phyloP scores from a whole-genome alignment of 208 protist species.

The Leishmania turanica region DNA sequence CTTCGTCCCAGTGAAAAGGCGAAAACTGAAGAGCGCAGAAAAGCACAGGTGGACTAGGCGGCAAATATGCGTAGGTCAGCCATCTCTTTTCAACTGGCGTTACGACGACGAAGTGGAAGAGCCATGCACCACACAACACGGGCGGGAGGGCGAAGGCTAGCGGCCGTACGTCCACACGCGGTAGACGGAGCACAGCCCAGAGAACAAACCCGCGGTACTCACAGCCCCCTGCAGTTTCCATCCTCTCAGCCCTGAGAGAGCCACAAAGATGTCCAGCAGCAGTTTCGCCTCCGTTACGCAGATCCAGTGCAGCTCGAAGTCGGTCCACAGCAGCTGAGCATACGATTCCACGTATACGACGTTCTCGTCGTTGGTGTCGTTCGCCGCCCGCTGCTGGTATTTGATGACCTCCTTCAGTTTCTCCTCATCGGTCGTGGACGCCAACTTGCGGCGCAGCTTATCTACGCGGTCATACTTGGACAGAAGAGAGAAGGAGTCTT shows the following conservation, averaged over 20 bases:
- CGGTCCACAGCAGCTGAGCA: constrained; percentile 83
- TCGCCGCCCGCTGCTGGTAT: constrained; percentile 14
- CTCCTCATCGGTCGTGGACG: constrained; percentile 33
- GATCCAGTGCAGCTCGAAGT: constrained; percentile 92
- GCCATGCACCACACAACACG: not conserved
- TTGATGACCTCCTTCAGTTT: constrained; percentile 32
- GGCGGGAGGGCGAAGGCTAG: constrained; percentile 9
- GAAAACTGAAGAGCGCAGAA: not conserved
- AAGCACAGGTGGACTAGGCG: too few relatives aligned
- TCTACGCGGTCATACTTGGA: constrained; percentile 87
- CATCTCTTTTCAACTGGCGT: not conserved
- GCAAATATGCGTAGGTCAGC: too few relatives aligned
- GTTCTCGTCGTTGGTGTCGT: constrained; percentile 42
- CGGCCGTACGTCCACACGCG: constrained; percentile 92
- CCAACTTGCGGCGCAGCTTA: constrained; percentile 76
- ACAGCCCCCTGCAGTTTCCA: constrained; percentile 75
- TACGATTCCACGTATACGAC: constrained; percentile 82
- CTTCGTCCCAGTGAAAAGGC: not conserved
- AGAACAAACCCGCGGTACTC: constrained; percentile 82
- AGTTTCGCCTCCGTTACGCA: constrained; percentile 89
- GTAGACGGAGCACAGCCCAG: constrained; percentile 88
- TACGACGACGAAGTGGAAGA: not conserved
- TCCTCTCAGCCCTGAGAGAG: constrained; percentile 49
- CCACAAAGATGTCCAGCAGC: constrained; percentile 89
- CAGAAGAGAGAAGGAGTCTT: constrained; percentile 85